phyloP scores from a whole-genome alignment of 2,329 filamentous ascomycete genomes.

The Neurospora crassa region DNA sequence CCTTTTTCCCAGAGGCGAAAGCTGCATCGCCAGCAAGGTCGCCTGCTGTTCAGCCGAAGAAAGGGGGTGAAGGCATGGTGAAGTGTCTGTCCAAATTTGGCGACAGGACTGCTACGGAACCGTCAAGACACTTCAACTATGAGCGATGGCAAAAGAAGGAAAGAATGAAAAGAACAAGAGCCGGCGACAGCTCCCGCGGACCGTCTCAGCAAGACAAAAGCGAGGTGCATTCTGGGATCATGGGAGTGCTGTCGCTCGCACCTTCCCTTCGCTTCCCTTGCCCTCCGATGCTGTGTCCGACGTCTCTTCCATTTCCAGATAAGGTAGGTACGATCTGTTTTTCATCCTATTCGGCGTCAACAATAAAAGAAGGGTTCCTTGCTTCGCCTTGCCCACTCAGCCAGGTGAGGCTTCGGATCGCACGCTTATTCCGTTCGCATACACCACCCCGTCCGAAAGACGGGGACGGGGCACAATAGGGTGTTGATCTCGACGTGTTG shows the following conservation, averaged over 20 bases:
- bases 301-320: not conserved
- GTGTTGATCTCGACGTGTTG: not conserved
- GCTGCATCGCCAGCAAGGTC: not conserved
- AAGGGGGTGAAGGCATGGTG: not conserved
- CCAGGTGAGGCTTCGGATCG: not conserved
- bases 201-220: not conserved
- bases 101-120: not conserved
- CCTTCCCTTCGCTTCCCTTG: not conserved
- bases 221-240: not conserved
- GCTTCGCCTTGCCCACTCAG: not conserved
- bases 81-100: not conserved
- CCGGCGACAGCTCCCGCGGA: not conserved
- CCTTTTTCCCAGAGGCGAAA: not conserved
- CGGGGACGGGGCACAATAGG: not conserved
- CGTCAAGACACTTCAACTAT: not conserved
- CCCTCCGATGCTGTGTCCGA: not conserved
- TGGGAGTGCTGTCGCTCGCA: not conserved
- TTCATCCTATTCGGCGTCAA: not conserved
- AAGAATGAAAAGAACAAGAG: not conserved
- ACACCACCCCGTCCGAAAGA: not conserved
- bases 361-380: not conserved
- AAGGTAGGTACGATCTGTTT: not conserved
- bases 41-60: not conserved
- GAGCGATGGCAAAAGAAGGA: not conserved
- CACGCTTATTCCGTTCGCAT: not conserved